Evolutionary conservation across 2,329 filamentous ascomycete species (phyloP).

Genomic region (Aspergillus clavatus): DNA sequence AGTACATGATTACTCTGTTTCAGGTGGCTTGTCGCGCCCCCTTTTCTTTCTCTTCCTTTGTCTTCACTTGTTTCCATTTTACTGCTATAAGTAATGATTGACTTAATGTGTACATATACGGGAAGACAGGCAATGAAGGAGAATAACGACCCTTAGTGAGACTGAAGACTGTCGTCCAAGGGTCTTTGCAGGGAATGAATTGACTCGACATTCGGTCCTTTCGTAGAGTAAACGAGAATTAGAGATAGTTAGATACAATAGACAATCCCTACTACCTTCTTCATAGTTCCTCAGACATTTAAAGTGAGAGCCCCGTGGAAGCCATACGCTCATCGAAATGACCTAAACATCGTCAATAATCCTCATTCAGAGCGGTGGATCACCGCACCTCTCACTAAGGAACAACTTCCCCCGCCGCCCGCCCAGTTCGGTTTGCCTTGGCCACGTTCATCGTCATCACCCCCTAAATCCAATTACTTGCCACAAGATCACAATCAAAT

Average conservation of each 20-base stretch:
- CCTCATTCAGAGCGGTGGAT: too few relatives aligned
- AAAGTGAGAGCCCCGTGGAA: too few relatives aligned
- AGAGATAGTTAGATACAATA: too few relatives aligned
- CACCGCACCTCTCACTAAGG: too few relatives aligned
- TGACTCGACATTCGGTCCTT: too few relatives aligned
- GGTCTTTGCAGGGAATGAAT: neutral
- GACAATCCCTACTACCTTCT: too few relatives aligned
- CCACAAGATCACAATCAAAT: conserved; percentile 1
- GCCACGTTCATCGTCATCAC: neutral
- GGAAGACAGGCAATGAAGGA: neutral
- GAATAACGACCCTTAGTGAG: neutral
- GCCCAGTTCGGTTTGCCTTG: neutral
- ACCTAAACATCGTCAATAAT: neutral
- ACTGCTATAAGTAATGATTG: neutral
- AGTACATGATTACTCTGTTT: conserved; percentile 1
- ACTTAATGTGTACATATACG: neutral
- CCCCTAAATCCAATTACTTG: neutral
- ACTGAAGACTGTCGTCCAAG: neutral
- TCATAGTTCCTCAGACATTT: too few relatives aligned
- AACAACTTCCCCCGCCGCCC: conserved; percentile 3
- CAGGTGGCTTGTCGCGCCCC: neutral
- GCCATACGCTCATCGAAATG: too few relatives aligned
- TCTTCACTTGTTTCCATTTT: neutral
- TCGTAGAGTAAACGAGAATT: too few relatives aligned
- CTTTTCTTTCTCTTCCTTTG: neutral